Conservation (phyloP, 371 early-diverging fungal genomes). For the Capillidium rhysosporum region DNA sequence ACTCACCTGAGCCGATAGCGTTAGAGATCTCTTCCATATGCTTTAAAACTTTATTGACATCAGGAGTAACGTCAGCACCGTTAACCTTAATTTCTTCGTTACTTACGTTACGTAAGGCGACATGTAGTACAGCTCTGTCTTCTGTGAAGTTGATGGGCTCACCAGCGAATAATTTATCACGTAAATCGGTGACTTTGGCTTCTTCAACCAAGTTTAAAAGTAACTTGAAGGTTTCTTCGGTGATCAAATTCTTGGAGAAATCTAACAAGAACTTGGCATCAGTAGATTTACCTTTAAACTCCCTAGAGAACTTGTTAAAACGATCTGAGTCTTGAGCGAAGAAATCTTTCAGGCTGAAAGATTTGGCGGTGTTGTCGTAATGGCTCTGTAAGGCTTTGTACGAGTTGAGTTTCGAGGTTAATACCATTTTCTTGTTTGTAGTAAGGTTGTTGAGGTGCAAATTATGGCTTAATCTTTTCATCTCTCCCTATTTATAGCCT, state of each 20-base stretch:
- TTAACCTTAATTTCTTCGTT: constrained; percentile 59
- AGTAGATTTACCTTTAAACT: constrained; percentile 40
- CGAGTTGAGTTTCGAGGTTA: constrained; percentile 44
- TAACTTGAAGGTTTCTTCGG: constrained; percentile 50
- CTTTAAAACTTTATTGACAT: constrained; percentile 79
- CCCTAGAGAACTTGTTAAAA: constrained; percentile 53
- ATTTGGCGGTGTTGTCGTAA: constrained; percentile 52
- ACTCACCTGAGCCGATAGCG: constrained; percentile 63
- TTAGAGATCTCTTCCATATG: constrained; percentile 82
- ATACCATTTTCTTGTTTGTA: constrained; percentile 26
- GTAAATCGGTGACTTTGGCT: constrained; percentile 64
- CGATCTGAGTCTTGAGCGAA: constrained; percentile 55
- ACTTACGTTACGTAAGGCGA: constrained; percentile 79
- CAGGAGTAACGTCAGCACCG: constrained; percentile 79
- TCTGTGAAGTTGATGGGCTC: constrained; percentile 97
- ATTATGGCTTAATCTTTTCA: too few species aligned
- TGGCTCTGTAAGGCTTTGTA: constrained; percentile 75
- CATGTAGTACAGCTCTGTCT: constrained; percentile 91
- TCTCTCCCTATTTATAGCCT: too few species aligned
- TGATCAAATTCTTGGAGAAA: constrained; percentile 85
- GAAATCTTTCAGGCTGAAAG: constrained; percentile 50
- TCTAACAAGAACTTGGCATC: constrained; percentile 63
- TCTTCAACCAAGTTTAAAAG: constrained; percentile 69
- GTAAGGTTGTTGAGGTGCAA: not conserved
- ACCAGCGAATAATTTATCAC: constrained; percentile 87